Evolutionary conservation across 345 rosid genomes (phyloP), one percentile per base, ranked within the genome.

Genomic region (Eucalyptus melliodora): DNA sequence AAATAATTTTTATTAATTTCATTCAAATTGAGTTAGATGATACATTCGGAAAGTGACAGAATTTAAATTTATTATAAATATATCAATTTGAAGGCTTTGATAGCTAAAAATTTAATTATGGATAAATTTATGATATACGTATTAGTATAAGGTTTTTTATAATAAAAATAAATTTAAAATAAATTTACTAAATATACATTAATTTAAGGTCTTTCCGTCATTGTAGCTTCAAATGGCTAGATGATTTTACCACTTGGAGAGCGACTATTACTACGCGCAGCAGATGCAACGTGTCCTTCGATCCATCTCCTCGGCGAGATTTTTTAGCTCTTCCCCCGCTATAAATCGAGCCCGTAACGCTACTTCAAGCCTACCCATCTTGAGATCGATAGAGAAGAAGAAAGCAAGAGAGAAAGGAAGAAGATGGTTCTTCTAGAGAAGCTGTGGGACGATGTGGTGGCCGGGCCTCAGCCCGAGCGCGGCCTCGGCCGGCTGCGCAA

Each of bases 381-480:
- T 3, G 9, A 2, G 27, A 77, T 77, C 85, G 47, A 87, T 5
- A 2, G 15, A n/a, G 47, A 6, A 86, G 51, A 86, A 49, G 62
- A 86, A 11, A 56, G 62, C 62, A 2, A 56, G 2, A 56, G n/a
- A 9, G 27, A 1, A 26, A 11, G 50, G 3, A 42, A 49, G 34
- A 23, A 37, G 60, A 93, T 92, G 94, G 94, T 93, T 91, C 91
- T 95, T 91, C 93, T 96, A 12, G 99, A 90, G 88, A 95, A 94
- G 89, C 91, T 97, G 23, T 97, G 99, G 99, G 99, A 97, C 87
- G 99, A 97, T 86, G 95, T 93, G 17, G 91, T 95, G 1, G 99
- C 98, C 0, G 99, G 99, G 12, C 99, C 99, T 87, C 98, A 91
- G 89, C 99, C 99, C 4, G 99, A 97, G 1, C 97, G 94, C 77